Conservation (phyloP, 116 monocot species). For the Dioscorea cayenensis region DNA sequence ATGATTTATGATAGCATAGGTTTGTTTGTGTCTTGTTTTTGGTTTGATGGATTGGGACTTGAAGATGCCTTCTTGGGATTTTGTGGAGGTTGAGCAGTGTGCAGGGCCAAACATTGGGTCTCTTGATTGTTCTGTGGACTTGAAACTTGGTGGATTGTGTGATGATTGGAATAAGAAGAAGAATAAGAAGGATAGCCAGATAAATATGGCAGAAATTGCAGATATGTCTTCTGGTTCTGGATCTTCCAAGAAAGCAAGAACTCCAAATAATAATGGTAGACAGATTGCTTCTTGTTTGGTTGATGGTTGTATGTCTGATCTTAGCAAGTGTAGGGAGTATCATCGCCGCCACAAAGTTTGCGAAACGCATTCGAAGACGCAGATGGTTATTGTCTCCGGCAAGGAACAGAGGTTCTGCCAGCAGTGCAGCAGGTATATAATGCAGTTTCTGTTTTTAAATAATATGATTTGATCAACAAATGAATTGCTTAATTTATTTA, state of each 20-base stretch:
- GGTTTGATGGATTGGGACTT: slow-evolving; percentile 43
- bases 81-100: slow-evolving; percentile 16
- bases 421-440: slow-evolving; percentile 25
- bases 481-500: no score
- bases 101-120: background rate
- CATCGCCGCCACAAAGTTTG: slow-evolving; percentile 44
- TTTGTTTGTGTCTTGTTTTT: no score
- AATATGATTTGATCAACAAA: no score
- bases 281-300: slow-evolving; percentile 36
- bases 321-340: slow-evolving; percentile 46
- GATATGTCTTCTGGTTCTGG: slow-evolving; percentile 1
- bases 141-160: slow-evolving; percentile 51
- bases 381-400: slow-evolving; percentile 15
- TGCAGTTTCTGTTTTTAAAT: no score
- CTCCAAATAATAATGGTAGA: slow-evolving; percentile 1
- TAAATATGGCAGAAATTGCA: slow-evolving; percentile 11
- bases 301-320: slow-evolving; percentile 39
- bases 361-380: slow-evolving; percentile 25
- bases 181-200: background rate
- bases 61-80: slow-evolving; percentile 1
- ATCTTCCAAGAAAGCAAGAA: slow-evolving; percentile 20
- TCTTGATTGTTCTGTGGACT: slow-evolving; percentile 44
- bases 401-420: slow-evolving; percentile 23
- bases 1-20: background rate
- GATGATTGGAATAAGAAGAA: slow-evolving; percentile 11